Evolutionary conservation across 2,329 filamentous ascomycete species (phyloP).

Genomic region (Davidsoniella neocaledoniae): DNA sequence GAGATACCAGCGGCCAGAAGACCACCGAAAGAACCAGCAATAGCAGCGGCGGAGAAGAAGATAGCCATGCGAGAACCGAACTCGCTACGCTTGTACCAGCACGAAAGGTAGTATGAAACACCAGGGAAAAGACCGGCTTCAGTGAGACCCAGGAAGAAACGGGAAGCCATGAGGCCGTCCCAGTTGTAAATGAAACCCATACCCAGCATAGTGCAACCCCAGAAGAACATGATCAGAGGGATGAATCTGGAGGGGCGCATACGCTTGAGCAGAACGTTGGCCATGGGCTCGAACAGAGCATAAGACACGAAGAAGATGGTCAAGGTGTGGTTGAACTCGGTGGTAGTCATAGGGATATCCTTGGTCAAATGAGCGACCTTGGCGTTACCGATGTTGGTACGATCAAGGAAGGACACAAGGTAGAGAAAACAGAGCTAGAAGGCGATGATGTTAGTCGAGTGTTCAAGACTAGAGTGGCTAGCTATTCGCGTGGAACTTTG

Average conservation of each 20-base stretch:
- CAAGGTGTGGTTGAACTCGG: constrained; percentile 56
- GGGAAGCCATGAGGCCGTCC: constrained; percentile 47
- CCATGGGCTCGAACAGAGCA: constrained; percentile 58
- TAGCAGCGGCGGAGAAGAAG: constrained; percentile 69
- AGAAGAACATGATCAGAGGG: constrained; percentile 58
- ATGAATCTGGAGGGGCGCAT: constrained; percentile 64
- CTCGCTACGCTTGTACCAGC: constrained; percentile 68
- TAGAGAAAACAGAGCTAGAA: constrained; percentile 49
- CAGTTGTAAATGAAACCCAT: constrained; percentile 52
- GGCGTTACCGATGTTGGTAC: constrained; percentile 63
- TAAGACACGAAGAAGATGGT: constrained; percentile 84
- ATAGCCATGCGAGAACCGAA: constrained; percentile 66
- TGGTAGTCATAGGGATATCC: constrained; percentile 44
- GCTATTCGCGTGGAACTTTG: not conserved
- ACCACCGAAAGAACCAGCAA: constrained; percentile 64
- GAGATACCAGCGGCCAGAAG: constrained; percentile 56
- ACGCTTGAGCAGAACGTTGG: constrained; percentile 65
- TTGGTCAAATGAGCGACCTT: constrained; percentile 37
- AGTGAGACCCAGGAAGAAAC: constrained; percentile 54
- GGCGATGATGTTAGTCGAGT: not conserved
- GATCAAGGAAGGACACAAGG: constrained; percentile 55
- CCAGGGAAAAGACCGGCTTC: constrained; percentile 65
- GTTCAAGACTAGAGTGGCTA: not conserved
- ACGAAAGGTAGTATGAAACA: constrained; percentile 65
- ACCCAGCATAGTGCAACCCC: constrained; percentile 53